Conservation (phyloP, 2,329 filamentous ascomycete genomes). For the Fusarium ramigenum region DNA sequence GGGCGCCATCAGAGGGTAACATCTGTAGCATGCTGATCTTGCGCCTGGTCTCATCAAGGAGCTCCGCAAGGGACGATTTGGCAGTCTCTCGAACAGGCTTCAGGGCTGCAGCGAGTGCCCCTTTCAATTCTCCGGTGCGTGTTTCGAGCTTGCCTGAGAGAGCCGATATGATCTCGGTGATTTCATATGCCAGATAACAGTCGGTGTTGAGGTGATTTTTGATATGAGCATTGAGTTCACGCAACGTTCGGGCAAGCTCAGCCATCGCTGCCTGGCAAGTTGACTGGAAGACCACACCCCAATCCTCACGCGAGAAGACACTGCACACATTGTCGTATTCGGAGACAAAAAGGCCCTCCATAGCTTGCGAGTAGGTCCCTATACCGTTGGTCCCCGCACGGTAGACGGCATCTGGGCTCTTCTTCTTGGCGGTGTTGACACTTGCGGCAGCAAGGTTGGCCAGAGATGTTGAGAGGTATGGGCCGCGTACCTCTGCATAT, state of each 20-base stretch:
- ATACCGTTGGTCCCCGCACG: constrained; percentile 90
- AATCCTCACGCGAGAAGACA: constrained; percentile 87
- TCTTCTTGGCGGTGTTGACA: constrained; percentile 82
- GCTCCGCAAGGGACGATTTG: constrained; percentile 82
- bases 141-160: constrained; percentile 83
- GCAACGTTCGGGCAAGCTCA: constrained; percentile 85
- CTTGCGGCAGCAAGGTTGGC: constrained; percentile 90
- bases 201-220: constrained; percentile 87
- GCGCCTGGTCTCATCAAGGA: constrained; percentile 84
- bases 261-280: constrained; percentile 81
- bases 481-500: constrained; percentile 86
- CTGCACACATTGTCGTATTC: constrained; percentile 92
- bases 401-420: constrained; percentile 84
- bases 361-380: constrained; percentile 83
- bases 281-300: constrained; percentile 79
- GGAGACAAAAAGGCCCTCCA: constrained; percentile 86
- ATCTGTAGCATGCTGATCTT: constrained; percentile 71
- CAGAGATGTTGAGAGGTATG: constrained; percentile 84
- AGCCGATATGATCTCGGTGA: constrained; percentile 87
- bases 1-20: constrained; percentile 80
- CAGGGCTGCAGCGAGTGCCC: constrained; percentile 82
- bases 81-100: constrained; percentile 93
- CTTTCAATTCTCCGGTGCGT: constrained; percentile 86
- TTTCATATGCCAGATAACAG: constrained; percentile 94
- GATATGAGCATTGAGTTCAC: constrained; percentile 90